Percentiles rank a stretch among this genome's conserved stretches.
These are phyloP conservation scores for Ambrosia artemisiifolia DNA, from an alignment of 129 eudicot species.

Conservation along the genomic window DNA sequence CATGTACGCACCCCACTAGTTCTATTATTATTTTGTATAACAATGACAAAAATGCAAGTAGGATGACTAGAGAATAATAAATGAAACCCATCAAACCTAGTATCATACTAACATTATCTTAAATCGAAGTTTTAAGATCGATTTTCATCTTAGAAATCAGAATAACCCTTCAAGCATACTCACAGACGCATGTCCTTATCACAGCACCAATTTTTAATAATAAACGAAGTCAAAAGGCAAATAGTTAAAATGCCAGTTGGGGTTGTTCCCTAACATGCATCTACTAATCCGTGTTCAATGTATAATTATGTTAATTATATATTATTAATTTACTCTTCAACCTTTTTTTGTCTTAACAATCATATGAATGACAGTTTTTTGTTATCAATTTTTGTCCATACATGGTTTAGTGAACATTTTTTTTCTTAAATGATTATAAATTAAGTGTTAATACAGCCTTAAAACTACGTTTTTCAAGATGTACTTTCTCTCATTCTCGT, in stretches of 20 bases:
- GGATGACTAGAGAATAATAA: background rate
- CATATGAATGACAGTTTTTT: background rate
- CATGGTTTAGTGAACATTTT: too few relatives aligned
- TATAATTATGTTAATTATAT: background rate
- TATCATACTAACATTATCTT: too few relatives aligned
- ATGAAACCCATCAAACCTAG: background rate
- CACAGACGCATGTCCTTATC: conserved; percentile 16
- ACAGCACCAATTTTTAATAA: background rate
- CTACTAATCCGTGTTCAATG: conserved; percentile 25
- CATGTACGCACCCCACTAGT: too few relatives aligned
- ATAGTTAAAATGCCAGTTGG: conserved; percentile 34
- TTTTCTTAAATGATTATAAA: too few relatives aligned
- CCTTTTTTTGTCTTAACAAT: conserved; percentile 1
- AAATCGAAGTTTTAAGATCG: background rate
- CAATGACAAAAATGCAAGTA: background rate
- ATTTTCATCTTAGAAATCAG: background rate
- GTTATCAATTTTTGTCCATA: too few relatives aligned
- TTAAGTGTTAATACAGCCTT: too few relatives aligned
- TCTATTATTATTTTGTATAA: too few relatives aligned
- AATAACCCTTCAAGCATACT: background rate
- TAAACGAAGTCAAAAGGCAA: conserved; percentile 30
- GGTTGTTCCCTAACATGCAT: conserved; percentile 35
- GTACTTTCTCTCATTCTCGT: too few relatives aligned
- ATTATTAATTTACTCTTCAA: background rate
- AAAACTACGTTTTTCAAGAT: too few relatives aligned